phyloP scores from a whole-genome alignment of 2,329 filamentous ascomycete genomes.

The Achaetomium macrosporum region DNA sequence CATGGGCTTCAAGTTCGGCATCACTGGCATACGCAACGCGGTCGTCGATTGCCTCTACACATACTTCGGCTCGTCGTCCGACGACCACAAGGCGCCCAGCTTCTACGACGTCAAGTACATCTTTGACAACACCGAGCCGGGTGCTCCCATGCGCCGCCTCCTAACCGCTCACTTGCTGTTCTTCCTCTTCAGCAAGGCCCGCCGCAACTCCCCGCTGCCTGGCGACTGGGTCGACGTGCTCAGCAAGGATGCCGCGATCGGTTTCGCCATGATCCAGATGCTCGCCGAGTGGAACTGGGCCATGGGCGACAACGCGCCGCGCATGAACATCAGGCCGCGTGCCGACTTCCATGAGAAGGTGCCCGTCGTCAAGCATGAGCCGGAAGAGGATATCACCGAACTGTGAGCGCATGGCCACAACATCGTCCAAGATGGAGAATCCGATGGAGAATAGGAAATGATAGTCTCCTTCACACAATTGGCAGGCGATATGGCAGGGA shows the following conservation, averaged over 20 bases:
- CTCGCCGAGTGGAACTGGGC: conserved; percentile 23
- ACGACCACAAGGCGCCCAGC: conserved; percentile 14
- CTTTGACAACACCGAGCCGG: conserved; percentile 20
- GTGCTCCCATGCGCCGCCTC: conserved; percentile 21
- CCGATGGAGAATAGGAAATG: conserved; percentile 14
- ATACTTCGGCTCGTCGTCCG: conserved; percentile 17
- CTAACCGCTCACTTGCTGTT: conserved; percentile 20
- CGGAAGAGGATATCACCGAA: background rate
- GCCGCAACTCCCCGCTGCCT: conserved; percentile 10
- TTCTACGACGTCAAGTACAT: conserved; percentile 22
- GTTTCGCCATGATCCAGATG: conserved; percentile 19
- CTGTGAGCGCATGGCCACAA: too few species aligned
- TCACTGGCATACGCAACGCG: conserved; percentile 21
- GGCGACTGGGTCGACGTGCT: conserved; percentile 19
- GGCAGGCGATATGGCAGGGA: too few species aligned
- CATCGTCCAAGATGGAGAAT: conserved; percentile 32
- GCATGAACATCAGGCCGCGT: conserved; percentile 20
- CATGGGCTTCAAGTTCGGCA: conserved; percentile 21
- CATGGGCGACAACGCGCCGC: conserved; percentile 20
- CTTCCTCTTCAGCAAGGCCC: conserved; percentile 17
- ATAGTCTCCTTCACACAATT: background rate
- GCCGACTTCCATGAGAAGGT: conserved; percentile 21
- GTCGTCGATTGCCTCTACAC: conserved; percentile 23
- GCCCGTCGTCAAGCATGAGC: conserved; percentile 8
- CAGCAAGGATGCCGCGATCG: conserved; percentile 9